Percentiles rank a stretch among this genome's conserved stretches.
Evolutionary conservation across 1,284 basidiomycete species (phyloP).

Genomic region (Microbotryum scabiosae): DNA sequence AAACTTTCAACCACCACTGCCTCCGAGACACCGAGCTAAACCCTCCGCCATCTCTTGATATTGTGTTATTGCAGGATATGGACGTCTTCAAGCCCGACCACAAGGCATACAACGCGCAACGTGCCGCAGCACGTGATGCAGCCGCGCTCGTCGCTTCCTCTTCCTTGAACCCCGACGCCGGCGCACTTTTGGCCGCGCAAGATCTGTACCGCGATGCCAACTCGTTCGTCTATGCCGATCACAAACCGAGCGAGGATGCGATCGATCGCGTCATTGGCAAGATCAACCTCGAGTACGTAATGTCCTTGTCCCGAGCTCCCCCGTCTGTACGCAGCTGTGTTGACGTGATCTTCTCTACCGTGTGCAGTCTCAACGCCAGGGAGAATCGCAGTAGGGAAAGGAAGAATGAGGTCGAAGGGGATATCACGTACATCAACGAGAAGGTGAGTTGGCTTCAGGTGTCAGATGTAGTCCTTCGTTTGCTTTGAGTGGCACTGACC

Average conservation of each 20-base stretch:
- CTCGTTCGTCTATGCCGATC: slow-evolving; percentile 71
- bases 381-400: slow-evolving; percentile 79
- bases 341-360: neutral
- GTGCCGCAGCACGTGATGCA: slow-evolving; percentile 55
- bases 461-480: neutral
- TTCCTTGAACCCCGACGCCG: slow-evolving; percentile 32
- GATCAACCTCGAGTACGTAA: slow-evolving; percentile 81
- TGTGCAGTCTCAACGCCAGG: slow-evolving; percentile 67
- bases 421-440: slow-evolving; percentile 99
- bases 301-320: neutral
- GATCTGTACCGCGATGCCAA: slow-evolving; percentile 83
- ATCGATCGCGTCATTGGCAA: slow-evolving; percentile 86
- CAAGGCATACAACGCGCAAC: slow-evolving; percentile 72
- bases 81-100: slow-evolving; percentile 79
- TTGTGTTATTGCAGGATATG: slow-evolving; percentile 51
- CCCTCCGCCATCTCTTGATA: neutral
- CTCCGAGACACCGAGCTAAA: neutral
- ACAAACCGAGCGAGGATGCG: slow-evolving; percentile 85
- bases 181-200: slow-evolving; percentile 51
- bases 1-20: neutral
- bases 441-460: slow-evolving; percentile 39
- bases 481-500: neutral
- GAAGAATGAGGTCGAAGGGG: slow-evolving; percentile 80
- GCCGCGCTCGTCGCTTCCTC: slow-evolving; percentile 21
- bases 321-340: neutral